Percentiles rank a stretch among this genome's conserved stretches.
These are phyloP conservation scores for Blastomyces gilchristii DNA, from an alignment of 2,329 filamentous ascomycete genomes.

Conservation along the genomic window DNA sequence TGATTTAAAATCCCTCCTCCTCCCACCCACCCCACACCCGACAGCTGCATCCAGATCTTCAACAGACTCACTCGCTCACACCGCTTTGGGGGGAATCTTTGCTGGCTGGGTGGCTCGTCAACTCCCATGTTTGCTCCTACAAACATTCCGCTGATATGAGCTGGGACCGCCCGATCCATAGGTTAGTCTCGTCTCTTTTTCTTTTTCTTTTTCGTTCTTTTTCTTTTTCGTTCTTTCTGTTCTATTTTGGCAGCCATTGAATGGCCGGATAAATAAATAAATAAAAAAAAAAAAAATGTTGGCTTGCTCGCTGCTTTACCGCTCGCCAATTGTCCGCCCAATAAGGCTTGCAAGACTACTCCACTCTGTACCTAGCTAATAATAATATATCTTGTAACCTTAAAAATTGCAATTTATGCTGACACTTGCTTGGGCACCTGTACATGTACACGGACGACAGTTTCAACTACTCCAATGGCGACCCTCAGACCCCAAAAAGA, in stretches of 20 bases:
- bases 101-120: constrained; percentile 22
- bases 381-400: neutral
- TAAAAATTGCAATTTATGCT: constrained; percentile 16
- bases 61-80: neutral
- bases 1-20: too few relatives aligned
- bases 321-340: neutral
- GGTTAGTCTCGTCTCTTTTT: constrained; percentile 29
- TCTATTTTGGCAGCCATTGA: neutral
- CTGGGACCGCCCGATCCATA: constrained; percentile 39
- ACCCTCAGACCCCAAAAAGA: constrained; percentile 39
- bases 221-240: neutral
- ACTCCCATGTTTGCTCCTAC: constrained; percentile 31
- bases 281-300: too few relatives aligned
- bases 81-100: constrained; percentile 14
- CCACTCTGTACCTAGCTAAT: neutral
- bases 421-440: constrained; percentile 18
- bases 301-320: neutral
- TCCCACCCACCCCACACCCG: too few relatives aligned
- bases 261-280: neutral
- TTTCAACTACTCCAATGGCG: constrained; percentile 39
- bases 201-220: neutral
- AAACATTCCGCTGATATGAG: constrained; percentile 35
- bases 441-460: constrained; percentile 27
- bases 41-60: too few relatives aligned
- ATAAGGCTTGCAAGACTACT: neutral